Base-by-base conservation (phyloP, 306 rosid species). In the Prunus mongolica region DNA sequence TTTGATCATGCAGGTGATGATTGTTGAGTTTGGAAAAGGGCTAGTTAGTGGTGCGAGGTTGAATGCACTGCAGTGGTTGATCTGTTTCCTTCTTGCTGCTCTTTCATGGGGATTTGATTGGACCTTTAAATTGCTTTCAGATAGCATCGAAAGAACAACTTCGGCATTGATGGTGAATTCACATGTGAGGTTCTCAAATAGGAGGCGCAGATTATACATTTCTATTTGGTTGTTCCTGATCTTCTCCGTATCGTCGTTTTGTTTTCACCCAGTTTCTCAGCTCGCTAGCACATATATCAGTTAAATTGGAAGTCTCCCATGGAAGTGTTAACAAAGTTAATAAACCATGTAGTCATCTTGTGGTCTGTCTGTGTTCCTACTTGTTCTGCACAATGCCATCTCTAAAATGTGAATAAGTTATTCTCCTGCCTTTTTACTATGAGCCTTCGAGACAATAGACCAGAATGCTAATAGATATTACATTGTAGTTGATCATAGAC, bases 11-110 rank as follows among this genome's bases (percentile, higher is more conserved):
- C 97, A 92, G 77, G 71, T 80, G 55, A 8, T 81, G 83, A 70
- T 79, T 73, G 71, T 87, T 63, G 82, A 88, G 85, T 67, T 79
- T 61, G 85, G 74, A 56, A 68, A 78, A 44, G 46, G 72, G 22
- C 13, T 76, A 60, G 74, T 83, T 8, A 52, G 72, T 60, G 65
- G 77, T 75, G 80, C 6, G 74, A 73, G 15, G 38, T 80, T 90
- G 86, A 84, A 78, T 74, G 87, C 85, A 15, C 65, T 66, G 62
- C 75, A 67, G 18, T 92, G 97, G 96, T 49, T 38, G 27, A 27
- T 62, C 24, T 90, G 96, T 68, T 66, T 78, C 70, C 7, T 86
- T 24, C 68, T 87, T 62, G 91, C 88, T 51, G 80, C 78, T 51
- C 64, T 89, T 78, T 24, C 97, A 69, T 81, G 79, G 78, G 52